Base-by-base conservation (phyloP, 345 rosid genomes). In the Cochlearia excelsa region DNA sequence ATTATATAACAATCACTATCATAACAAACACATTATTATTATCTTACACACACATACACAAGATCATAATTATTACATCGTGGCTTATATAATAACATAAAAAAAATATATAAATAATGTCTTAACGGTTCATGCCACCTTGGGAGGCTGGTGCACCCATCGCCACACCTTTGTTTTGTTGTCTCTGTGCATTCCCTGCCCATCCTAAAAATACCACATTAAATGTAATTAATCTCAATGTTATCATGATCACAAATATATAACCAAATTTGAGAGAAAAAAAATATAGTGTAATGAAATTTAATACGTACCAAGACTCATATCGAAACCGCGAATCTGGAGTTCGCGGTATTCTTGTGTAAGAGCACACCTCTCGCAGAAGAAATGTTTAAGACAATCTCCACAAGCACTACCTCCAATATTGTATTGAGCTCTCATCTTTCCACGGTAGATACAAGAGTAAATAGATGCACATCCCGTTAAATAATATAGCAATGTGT, bases 381-480 rank as follows among this genome's bases (percentile, higher is more conserved):
- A 33, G 35, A 5, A 33, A 33, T 33, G 35, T 5, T 33, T 33
- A 5, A 33, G 5, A 33, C 35, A 33, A 33, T 33, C 35, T 33
- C 35, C 35, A 33, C 3, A 33, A 33, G 3, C 35, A 5, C 35
- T 33, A 33, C 35, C 35, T 3, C 9, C 35, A 9, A 79, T 39
- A 6, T 75, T 70, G 67, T 74, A 83, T n/a, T 73, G 76, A 62
- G 54, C 59, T 68, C 88, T 79, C 65, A 79, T 54, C 55, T 79
- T 79, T 29, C 6, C 10, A 7, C 80, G 71, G 58, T 83, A 79
- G 26, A 49, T 61, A 47, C 74, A 57, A 3, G 81, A 80, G 55
- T 76, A 52, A 26, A 77, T 7, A 27, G 80, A 77, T 57, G 34
- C 71, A 5, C 75, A 71, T 7, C 61, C 61, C 2, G 66, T 52